Evolutionary conservation across 1,139 yeast species (phyloP).

Genomic region (Yamadazyma atlantica): DNA sequence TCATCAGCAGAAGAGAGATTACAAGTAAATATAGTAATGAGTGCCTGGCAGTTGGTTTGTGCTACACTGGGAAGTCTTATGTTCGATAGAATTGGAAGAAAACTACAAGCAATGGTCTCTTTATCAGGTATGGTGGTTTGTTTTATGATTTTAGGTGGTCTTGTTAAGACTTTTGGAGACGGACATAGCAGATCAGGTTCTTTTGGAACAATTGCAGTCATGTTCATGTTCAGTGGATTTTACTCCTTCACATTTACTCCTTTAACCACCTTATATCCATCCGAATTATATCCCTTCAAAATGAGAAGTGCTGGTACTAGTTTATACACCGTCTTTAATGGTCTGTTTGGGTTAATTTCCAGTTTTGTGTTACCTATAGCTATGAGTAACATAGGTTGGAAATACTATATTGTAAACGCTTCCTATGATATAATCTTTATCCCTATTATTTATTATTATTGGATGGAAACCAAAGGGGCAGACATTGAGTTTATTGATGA

Average conservation of each 20-base stretch:
- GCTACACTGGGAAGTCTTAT: conserved; percentile 11
- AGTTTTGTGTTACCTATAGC: conserved; percentile 15
- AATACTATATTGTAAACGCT: conserved; percentile 14
- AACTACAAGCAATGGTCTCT: conserved; percentile 10
- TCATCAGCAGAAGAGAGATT: conserved; percentile 10
- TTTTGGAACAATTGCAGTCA: conserved; percentile 16
- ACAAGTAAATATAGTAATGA: conserved; percentile 13
- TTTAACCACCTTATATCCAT: conserved; percentile 12
- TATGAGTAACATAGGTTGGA: conserved; percentile 15
- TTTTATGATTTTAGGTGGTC: conserved; percentile 14
- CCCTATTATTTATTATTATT: conserved; percentile 13
- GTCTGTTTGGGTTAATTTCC: conserved; percentile 14
- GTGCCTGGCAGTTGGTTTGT: conserved; percentile 14
- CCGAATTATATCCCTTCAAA: conserved; percentile 14
- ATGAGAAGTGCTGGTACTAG: conserved; percentile 14
- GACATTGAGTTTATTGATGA: conserved; percentile 9
- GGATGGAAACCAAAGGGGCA: conserved; percentile 17
- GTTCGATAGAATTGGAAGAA: conserved; percentile 16
- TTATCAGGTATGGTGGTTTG: conserved; percentile 13
- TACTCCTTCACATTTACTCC: conserved; percentile 18
- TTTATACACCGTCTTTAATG: conserved; percentile 8
- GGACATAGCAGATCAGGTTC: conserved; percentile 14
- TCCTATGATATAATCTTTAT: conserved; percentile 12
- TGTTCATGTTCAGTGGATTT: conserved; percentile 18
- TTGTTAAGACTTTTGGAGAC: conserved; percentile 14